These are phyloP conservation scores for Aegilops longissima DNA, from an alignment of 176 grass and related monocot genomes.

Conservation along the genomic window DNA sequence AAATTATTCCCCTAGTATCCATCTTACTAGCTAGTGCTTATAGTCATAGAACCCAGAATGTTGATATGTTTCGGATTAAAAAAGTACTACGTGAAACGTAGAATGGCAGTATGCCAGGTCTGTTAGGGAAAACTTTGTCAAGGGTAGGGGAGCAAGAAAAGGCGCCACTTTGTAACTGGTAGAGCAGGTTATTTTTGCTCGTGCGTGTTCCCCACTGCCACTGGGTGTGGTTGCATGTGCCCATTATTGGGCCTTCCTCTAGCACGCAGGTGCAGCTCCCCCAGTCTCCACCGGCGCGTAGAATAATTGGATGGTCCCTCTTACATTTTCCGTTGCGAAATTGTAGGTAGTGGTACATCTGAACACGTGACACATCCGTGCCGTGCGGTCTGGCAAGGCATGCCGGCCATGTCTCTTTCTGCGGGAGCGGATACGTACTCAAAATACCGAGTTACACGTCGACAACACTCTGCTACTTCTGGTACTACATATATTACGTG, in stretches of 20 bases:
- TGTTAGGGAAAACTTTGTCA: neutral
- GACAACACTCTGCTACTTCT: too few relatives aligned
- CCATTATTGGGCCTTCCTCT: slow-evolving; percentile 37
- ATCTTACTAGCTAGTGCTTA: neutral
- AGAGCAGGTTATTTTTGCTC: neutral
- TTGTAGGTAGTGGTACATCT: neutral
- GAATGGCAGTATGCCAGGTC: neutral
- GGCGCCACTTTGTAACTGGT: neutral
- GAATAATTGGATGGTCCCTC: slow-evolving; percentile 39
- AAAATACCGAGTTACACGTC: neutral
- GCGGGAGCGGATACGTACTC: neutral
- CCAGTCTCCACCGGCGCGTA: slow-evolving; percentile 15
- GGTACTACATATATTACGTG: too few relatives aligned
- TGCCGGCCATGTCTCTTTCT: slow-evolving; percentile 8
- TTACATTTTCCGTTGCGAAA: slow-evolving; percentile 23
- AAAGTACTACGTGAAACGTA: neutral
- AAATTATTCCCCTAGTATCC: neutral
- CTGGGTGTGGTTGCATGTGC: slow-evolving; percentile 29
- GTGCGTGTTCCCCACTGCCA: neutral
- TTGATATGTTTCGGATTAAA: too few relatives aligned
- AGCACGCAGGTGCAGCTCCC: slow-evolving; percentile 41
- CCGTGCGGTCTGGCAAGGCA: slow-evolving; percentile 7
- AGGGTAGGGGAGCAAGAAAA: neutral
- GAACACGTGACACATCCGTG: slow-evolving; percentile 18
- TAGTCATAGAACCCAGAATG: neutral